These are phyloP conservation scores for Hypoxylon sp. DNA, from an alignment of 2,329 filamentous ascomycete genomes.

Conservation along the genomic window DNA sequence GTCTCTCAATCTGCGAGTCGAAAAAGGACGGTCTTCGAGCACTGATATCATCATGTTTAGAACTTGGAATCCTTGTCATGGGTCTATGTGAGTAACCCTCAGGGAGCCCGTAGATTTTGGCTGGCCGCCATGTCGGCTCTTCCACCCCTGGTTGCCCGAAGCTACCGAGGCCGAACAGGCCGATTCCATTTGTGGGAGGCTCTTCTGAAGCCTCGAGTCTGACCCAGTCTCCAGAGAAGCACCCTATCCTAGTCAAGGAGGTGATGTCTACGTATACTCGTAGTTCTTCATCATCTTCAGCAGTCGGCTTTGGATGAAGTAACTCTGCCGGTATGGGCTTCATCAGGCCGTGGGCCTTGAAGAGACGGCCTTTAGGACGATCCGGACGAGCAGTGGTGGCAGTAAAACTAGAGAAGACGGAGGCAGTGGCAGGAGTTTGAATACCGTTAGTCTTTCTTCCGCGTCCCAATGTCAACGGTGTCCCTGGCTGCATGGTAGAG, in stretches of 20 bases:
- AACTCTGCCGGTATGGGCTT: slow-evolving; percentile 80
- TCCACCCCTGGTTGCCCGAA: slow-evolving; percentile 76
- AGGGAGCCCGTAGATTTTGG: slow-evolving; percentile 89
- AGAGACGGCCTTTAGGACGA: slow-evolving; percentile 81
- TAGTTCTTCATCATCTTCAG: slow-evolving; percentile 87
- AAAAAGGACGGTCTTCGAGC: slow-evolving; percentile 73
- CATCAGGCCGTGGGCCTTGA: slow-evolving; percentile 85
- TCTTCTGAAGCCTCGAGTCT: slow-evolving; percentile 84
- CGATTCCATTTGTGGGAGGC: slow-evolving; percentile 77
- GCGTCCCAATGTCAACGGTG: slow-evolving; percentile 80
- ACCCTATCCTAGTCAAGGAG: slow-evolving; percentile 89
- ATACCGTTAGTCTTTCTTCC: slow-evolving; percentile 78
- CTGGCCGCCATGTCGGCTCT: slow-evolving; percentile 80
- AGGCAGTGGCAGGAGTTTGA: slow-evolving; percentile 87
- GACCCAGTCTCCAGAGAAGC: slow-evolving; percentile 98
- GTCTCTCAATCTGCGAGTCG: slow-evolving; percentile 76
- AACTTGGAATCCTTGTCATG: slow-evolving; percentile 72
- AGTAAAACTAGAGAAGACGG: slow-evolving; percentile 90
- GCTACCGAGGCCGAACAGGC: slow-evolving; percentile 76
- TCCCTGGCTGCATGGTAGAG: slow-evolving; percentile 84
- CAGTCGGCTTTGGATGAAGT: slow-evolving; percentile 84
- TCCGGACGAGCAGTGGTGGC: slow-evolving; percentile 84
- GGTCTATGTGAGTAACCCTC: slow-evolving; percentile 77
- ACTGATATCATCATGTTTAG: slow-evolving; percentile 64
- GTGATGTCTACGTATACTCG: slow-evolving; percentile 92